phyloP scores from a whole-genome alignment of 805 yeast genomes.

The Candida hungchunana region DNA sequence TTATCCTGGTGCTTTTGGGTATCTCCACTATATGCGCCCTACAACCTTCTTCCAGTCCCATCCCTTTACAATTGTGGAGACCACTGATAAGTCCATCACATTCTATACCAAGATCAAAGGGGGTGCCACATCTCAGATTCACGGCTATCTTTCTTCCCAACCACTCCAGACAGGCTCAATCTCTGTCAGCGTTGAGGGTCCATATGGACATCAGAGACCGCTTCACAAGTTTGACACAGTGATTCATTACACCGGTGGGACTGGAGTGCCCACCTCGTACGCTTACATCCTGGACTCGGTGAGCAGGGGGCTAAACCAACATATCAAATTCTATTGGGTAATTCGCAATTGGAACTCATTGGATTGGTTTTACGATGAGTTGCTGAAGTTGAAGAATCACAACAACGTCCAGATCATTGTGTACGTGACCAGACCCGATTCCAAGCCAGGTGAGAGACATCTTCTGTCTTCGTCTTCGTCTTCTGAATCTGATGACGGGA shows the following conservation, averaged over 20 bases:
- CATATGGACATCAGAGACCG: constrained; percentile 46
- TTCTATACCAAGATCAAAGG: constrained; percentile 49
- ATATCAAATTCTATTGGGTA: constrained; percentile 59
- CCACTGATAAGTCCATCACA: constrained; percentile 35
- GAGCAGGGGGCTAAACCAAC: constrained; percentile 22
- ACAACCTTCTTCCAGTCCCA: constrained; percentile 64
- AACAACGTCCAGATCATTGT: constrained; percentile 15
- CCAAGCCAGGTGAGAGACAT: constrained; percentile 10
- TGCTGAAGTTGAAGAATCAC: constrained; percentile 29
- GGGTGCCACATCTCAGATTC: constrained; percentile 40
- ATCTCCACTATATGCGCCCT: constrained; percentile 50
- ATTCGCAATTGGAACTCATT: constrained; percentile 51
- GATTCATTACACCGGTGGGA: constrained; percentile 46
- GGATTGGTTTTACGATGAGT: constrained; percentile 46
- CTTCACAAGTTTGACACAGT: constrained; percentile 36
- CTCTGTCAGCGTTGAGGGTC: constrained; percentile 55
- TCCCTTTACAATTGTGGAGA: constrained; percentile 60
- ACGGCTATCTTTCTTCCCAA: constrained; percentile 25
- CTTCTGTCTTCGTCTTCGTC: constrained; percentile 7
- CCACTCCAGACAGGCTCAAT: constrained; percentile 22
- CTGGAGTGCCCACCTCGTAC: constrained; percentile 49
- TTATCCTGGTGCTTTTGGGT: constrained; percentile 56
- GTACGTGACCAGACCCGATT: constrained; percentile 22
- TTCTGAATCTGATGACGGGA: constrained; percentile 6
- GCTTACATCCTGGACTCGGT: constrained; percentile 34